Evolutionary conservation across 1,284 basidiomycete species (phyloP).

Genomic region (Anthracocystis setariae): DNA sequence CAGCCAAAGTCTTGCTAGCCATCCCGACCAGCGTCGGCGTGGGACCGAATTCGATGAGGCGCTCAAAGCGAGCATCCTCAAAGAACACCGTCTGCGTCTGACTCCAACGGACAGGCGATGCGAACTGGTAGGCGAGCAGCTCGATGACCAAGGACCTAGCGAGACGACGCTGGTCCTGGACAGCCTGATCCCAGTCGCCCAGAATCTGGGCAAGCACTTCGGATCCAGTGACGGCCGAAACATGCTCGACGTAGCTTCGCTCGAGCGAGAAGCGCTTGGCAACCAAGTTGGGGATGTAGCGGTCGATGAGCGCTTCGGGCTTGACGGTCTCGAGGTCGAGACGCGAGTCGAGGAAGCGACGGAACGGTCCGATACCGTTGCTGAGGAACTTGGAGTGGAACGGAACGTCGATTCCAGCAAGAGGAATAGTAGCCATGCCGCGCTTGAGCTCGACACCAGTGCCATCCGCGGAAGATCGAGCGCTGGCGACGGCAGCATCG

Average conservation of each 20-base stretch:
- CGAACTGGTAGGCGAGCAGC: slow-evolving; percentile 92
- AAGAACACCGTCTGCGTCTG: slow-evolving; percentile 97
- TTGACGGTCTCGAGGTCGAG: slow-evolving; percentile 78
- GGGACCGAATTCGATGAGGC: slow-evolving; percentile 94
- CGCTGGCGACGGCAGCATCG: too few species aligned
- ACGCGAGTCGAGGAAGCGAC: slow-evolving; percentile 94
- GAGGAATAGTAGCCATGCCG: slow-evolving; percentile 76
- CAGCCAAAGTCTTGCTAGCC: slow-evolving; percentile 92
- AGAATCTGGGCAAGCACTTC: slow-evolving; percentile 88
- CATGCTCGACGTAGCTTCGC: slow-evolving; percentile 89
- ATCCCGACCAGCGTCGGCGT: slow-evolving; percentile 95
- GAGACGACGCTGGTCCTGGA: slow-evolving; percentile 88
- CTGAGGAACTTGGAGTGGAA: slow-evolving; percentile 95
- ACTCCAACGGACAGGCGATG: slow-evolving; percentile 87
- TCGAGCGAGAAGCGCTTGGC: slow-evolving; percentile 92
- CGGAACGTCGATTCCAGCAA: slow-evolving; percentile 94
- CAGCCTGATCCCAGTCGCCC: slow-evolving; percentile 85
- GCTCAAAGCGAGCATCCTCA: slow-evolving; percentile 84
- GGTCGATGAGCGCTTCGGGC: slow-evolving; percentile 78
- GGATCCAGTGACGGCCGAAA: slow-evolving; percentile 78
- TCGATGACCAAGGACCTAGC: slow-evolving; percentile 96
- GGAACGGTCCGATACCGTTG: slow-evolving; percentile 98
- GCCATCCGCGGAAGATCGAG: too few species aligned
- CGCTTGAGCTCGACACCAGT: too few species aligned
- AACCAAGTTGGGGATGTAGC: slow-evolving; percentile 95